A percentile compares a stretch with the other conserved stretches of the same genome.
These are phyloP conservation scores for Aureobasidium mangrovei DNA, from an alignment of 2,329 filamentous ascomycete genomes.

Conservation along the genomic window DNA sequence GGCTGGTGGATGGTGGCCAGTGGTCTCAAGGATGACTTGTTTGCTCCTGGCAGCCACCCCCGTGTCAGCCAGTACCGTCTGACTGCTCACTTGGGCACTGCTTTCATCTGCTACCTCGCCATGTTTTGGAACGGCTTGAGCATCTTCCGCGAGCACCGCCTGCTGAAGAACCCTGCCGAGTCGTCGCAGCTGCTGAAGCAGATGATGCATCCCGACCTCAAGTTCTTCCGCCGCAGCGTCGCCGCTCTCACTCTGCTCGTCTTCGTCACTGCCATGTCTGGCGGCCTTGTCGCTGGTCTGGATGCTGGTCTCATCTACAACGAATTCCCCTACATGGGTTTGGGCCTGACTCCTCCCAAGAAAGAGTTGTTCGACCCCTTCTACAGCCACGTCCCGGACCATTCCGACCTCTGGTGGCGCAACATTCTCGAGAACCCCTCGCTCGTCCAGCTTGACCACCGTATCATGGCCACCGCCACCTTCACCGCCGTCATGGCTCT, in stretches of 20 bases:
- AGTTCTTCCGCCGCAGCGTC: slow-evolving; percentile 63
- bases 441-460: slow-evolving; percentile 90
- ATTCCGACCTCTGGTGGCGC: slow-evolving; percentile 85
- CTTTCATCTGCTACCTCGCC: slow-evolving; percentile 85
- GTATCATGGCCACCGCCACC: slow-evolving; percentile 81
- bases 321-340: slow-evolving; percentile 93
- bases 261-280: slow-evolving; percentile 87
- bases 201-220: slow-evolving; percentile 59
- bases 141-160: slow-evolving; percentile 67
- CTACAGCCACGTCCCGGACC: slow-evolving; percentile 71
- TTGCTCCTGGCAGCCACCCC: slow-evolving; percentile 81
- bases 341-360: slow-evolving; percentile 69
- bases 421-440: slow-evolving; percentile 97
- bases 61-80: slow-evolving; percentile 92
- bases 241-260: slow-evolving; percentile 64
- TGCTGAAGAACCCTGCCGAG: slow-evolving; percentile 60
- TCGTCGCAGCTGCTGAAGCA: slow-evolving; percentile 45
- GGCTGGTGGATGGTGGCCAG: slow-evolving; percentile 99
- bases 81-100: slow-evolving; percentile 78
- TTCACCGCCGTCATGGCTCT: slow-evolving; percentile 73
- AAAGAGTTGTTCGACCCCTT: slow-evolving; percentile 77
- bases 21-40: slow-evolving; percentile 89
- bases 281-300: slow-evolving; percentile 84
- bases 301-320: slow-evolving; percentile 98
- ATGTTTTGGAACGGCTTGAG: slow-evolving; percentile 87